Percentiles rank a stretch among this genome's conserved stretches.
These are phyloP conservation scores for Suillus spraguei DNA, from an alignment of 768 basidiomycete species.

Conservation along the genomic window DNA sequence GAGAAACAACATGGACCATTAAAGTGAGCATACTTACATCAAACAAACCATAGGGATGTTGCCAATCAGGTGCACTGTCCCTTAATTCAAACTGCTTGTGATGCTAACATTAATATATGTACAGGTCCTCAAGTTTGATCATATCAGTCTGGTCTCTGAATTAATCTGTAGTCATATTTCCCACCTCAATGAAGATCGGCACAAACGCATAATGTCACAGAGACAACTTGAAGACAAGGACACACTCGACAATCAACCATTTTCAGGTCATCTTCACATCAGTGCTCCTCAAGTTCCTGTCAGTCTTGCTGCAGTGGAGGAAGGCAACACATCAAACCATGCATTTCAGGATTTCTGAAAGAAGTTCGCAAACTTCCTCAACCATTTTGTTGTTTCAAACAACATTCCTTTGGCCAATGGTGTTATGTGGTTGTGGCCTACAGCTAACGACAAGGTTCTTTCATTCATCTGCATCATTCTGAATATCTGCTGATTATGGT, in stretches of 20 bases:
- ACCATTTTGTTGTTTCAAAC: not conserved
- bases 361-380: not conserved
- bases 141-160: not conserved
- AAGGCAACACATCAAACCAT: not conserved
- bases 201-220: not conserved
- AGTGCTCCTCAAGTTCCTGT: conserved; percentile 1
- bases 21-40: conserved; percentile 26
- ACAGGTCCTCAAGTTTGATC: conserved; percentile 7
- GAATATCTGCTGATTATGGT: not conserved
- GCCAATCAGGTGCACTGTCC: conserved; percentile 28
- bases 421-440: not conserved
- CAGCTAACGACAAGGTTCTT: not conserved
- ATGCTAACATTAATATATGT: not conserved
- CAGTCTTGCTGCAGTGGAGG: not conserved
- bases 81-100: not conserved
- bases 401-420: conserved; percentile 1
- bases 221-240: not conserved
- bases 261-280: not conserved
- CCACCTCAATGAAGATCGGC: not conserved
- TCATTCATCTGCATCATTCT: not conserved
- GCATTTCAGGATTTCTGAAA: conserved; percentile 5
- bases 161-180: not conserved
- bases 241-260: not conserved
- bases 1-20: conserved; percentile 31
- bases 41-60: conserved; percentile 37